Evolutionary conservation across 805 yeast genomes (phyloP), one percentile per base, ranked within the genome.

Genomic region (Peterozyma xylosa): DNA sequence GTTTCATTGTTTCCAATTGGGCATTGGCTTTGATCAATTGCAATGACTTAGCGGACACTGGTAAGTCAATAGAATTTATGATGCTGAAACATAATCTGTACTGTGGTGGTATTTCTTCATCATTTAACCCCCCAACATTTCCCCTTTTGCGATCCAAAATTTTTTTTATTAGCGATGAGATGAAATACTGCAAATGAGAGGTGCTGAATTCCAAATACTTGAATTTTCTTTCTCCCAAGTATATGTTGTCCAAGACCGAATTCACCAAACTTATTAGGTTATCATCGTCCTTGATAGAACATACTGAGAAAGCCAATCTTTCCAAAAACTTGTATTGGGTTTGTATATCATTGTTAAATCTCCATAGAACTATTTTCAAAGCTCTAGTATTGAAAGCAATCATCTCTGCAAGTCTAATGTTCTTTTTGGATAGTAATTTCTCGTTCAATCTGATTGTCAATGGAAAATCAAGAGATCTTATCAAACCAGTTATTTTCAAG

Each of bases 61-160:
- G 14, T 32, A 13, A 4, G 15, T 32, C 9, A 5, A 13, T 14
- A 4, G 15, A 32, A 32, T 32, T 32, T 32, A 32, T 13, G 9
- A 13, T 32, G 5, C 9, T 32, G 15, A 32, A 14, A 9, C 13
- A 32, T 32, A 14, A 9, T 5, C 5, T 13, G 15, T 5, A 32
- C 15, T 32, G 9, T 32, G 13, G 5, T 3, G 15, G 27, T 21
- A 21, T 5, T 29, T 37, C 38, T 6, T 37, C 30, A 9, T 9
- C n/a, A 17, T 18, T 30, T 32, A 11, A 17, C 7, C 7, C 16
- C 18, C 15, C 14, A 5, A 9, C 13, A 9, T 38, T 29, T 21
- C n/a, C 15, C 21, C 17, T 37, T 21, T 3, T n/a, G 39, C 17
- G 33, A 17, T 36, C 30, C 38, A 44, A 37, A n/a, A 44, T 16